phyloP scores from a whole-genome alignment of 2,329 filamentous ascomycete genomes.

The Neurospora sp. region DNA sequence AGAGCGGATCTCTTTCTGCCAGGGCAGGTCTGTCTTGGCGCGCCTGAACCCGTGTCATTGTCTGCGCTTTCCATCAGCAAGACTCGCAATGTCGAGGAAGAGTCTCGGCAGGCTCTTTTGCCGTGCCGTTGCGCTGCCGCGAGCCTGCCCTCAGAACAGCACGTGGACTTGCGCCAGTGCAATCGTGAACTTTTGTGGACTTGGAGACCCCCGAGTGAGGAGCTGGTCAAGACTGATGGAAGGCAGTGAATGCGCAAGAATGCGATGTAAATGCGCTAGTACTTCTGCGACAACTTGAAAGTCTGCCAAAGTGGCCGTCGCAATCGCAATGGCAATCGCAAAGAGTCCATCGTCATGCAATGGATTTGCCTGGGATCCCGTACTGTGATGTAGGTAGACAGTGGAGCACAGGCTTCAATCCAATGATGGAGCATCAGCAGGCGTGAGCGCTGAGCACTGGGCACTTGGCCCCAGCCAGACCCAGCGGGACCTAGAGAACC shows the following conservation, averaged over 20 bases:
- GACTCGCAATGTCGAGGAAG: background rate
- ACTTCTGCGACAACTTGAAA: background rate
- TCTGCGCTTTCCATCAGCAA: background rate
- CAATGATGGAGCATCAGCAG: background rate
- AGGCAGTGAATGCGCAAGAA: background rate
- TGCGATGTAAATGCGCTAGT: background rate
- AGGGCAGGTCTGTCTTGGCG: background rate
- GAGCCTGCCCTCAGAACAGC: background rate
- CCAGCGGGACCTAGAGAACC: slow-evolving; percentile 11
- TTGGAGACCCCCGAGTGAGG: background rate
- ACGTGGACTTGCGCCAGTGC: background rate
- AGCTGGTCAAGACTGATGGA: background rate
- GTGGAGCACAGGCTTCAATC: background rate
- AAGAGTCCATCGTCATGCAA: background rate
- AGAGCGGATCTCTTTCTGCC: background rate
- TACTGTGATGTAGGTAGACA: background rate
- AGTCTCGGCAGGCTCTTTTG: background rate
- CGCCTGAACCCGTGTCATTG: background rate
- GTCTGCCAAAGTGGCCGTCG: background rate
- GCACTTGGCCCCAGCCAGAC: background rate
- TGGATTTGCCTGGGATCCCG: background rate
- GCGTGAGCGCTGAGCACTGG: background rate
- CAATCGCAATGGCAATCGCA: background rate
- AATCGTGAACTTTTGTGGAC: background rate
- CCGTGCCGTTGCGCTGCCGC: background rate